phyloP scores from a whole-genome alignment of 2,329 filamentous ascomycete genomes.

The Escovopsis sp. region DNA sequence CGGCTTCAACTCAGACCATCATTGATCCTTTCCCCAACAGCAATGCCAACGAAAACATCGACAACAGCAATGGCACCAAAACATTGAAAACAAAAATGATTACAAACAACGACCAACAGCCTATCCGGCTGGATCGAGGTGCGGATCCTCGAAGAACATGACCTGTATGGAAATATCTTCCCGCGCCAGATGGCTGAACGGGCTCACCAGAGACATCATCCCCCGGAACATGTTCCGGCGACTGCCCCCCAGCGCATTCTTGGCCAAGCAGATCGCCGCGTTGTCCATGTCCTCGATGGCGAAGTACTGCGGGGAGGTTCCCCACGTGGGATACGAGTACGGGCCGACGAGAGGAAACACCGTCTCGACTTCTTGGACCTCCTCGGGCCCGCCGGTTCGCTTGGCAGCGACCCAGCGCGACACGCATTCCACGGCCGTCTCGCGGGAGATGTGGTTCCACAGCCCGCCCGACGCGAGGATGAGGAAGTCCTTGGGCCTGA shows the following conservation, averaged over 20 bases:
- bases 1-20: no score
- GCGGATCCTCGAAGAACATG: conserved; percentile 39
- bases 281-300: conserved; percentile 62
- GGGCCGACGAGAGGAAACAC: conserved; percentile 4
- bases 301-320: conserved; percentile 37
- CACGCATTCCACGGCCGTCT: conserved; percentile 6
- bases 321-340: conserved; percentile 11
- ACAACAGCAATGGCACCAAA: no score
- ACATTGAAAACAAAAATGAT: no score
- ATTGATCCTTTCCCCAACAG: no score
- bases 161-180: conserved; percentile 79
- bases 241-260: conserved; percentile 67
- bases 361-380: conserved; percentile 6
- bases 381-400: conserved; percentile 2
- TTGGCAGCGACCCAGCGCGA: conserved; percentile 6
- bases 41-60: no score
- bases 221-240: conserved; percentile 61
- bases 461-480: conserved; percentile 8
- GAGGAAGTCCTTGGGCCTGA: conserved; percentile 6
- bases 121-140: background rate
- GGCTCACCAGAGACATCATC: conserved; percentile 54
- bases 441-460: conserved; percentile 7
- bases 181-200: conserved; percentile 47
- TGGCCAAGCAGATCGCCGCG: conserved; percentile 64
- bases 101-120: no score